Percentiles rank a stretch among this genome's conserved stretches.
Evolutionary conservation across 495 filamentous ascomycete genomes (phyloP).

Genomic region (Pyrenula aspistea): DNA sequence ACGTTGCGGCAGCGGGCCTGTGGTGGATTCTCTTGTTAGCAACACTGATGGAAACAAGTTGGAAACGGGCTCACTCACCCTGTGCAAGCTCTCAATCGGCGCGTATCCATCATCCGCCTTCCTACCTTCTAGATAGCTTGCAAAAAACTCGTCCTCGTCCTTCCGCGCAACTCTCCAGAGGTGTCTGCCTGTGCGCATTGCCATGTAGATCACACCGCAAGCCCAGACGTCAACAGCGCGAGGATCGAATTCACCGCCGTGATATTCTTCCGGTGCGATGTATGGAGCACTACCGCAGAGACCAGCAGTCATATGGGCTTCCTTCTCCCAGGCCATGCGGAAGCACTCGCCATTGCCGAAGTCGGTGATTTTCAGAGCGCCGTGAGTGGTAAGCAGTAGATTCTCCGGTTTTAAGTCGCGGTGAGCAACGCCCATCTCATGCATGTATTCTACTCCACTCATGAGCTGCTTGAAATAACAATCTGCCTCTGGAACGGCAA

Average conservation of each 20-base stretch:
- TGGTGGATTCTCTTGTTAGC: conserved; percentile 4
- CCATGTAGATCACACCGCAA: conserved; percentile 98
- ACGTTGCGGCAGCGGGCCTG: conserved; percentile 96
- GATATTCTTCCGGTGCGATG: conserved; percentile 95
- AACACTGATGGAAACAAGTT: conserved; percentile 3
- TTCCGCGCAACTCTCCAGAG: conserved; percentile 92
- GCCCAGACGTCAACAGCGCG: conserved; percentile 97
- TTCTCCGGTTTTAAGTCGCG: conserved; percentile 98
- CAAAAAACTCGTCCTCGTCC: conserved; percentile 95
- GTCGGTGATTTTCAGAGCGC: conserved; percentile 95
- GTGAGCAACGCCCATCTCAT: conserved; percentile 98
- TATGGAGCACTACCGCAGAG: conserved; percentile 95
- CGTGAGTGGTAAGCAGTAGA: conserved; percentile 81
- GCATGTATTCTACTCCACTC: conserved; percentile 98
- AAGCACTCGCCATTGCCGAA: conserved; percentile 99
- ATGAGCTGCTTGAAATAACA: conserved; percentile 99
- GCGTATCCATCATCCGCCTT: conserved; percentile 90
- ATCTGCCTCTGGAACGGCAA: conserved; percentile 89
- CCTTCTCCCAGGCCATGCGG: conserved; percentile 98
- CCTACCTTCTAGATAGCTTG: conserved; percentile 81
- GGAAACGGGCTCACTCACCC: conserved; percentile 50
- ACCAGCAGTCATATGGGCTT: conserved; percentile 94
- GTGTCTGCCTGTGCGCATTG: conserved; percentile 93
- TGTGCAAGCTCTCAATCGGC: conserved; percentile 88
- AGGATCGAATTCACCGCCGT: conserved; percentile 90